Evolutionary conservation across 2,329 filamentous ascomycete genomes (phyloP).

Genomic region (Fusarium euwallaceae): DNA sequence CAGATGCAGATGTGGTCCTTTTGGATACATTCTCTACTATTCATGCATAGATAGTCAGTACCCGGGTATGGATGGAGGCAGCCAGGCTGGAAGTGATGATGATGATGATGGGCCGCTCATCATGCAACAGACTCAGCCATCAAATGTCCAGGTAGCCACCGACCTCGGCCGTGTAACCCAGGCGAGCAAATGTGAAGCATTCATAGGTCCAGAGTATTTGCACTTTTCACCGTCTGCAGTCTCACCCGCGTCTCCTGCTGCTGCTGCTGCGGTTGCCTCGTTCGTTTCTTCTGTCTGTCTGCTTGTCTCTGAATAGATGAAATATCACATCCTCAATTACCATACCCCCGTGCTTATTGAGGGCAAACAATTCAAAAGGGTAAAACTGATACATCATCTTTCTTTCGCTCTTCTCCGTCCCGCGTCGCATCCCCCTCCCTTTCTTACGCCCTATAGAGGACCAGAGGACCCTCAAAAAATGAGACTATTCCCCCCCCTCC

Average conservation of each 20-base stretch:
- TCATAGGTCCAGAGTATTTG: not conserved
- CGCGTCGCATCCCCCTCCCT: slow-evolving; percentile 23
- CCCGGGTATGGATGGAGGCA: not conserved
- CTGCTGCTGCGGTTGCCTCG: not conserved
- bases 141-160: not conserved
- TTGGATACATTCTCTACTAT: not conserved
- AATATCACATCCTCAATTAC: not conserved
- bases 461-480: not conserved
- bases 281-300: not conserved
- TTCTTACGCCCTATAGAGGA: not conserved
- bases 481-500: not conserved
- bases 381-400: slow-evolving; percentile 38
- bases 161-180: not conserved
- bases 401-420: slow-evolving; percentile 23
- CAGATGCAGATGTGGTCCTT: not conserved
- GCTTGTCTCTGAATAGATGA: not conserved
- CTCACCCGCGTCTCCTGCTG: not conserved
- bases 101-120: not conserved
- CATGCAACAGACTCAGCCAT: not conserved
- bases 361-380: not conserved
- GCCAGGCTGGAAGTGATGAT: not conserved
- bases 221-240: not conserved
- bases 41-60: not conserved
- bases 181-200: not conserved
- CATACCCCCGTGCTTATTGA: not conserved